These are phyloP conservation scores for Strobilomyces confusus DNA, from an alignment of 768 basidiomycete genomes.

Conservation along the genomic window DNA sequence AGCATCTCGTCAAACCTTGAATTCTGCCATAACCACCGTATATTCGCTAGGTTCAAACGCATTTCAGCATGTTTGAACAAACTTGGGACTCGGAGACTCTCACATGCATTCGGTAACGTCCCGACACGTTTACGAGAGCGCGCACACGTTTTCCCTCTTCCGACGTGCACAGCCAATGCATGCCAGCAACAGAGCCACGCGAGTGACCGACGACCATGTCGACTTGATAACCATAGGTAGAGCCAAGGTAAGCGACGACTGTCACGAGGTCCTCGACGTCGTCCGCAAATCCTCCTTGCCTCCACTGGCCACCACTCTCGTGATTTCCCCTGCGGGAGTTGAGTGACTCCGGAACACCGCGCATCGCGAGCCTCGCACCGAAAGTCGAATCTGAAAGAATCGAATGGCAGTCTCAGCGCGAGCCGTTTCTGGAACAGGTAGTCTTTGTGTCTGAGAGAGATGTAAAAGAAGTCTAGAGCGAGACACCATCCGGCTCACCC, in stretches of 20 bases:
- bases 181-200: constrained; percentile 63
- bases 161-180: constrained; percentile 65
- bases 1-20: not conserved
- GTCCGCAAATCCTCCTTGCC: constrained; percentile 51
- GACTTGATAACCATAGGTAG: constrained; percentile 59
- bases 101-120: constrained; percentile 76
- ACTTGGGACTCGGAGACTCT: constrained; percentile 28
- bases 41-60: constrained; percentile 18
- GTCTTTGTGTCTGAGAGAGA: constrained; percentile 66
- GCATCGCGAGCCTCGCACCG: constrained; percentile 45
- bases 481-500: constrained; percentile 48
- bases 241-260: constrained; percentile 60
- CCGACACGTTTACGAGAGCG: constrained; percentile 70
- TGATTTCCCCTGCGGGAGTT: constrained; percentile 58
- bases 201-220: constrained; percentile 77
- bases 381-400: constrained; percentile 87
- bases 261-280: constrained; percentile 64
- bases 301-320: constrained; percentile 69
- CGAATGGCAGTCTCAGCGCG: constrained; percentile 58
- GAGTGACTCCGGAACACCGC: not conserved
- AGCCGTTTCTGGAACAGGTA: constrained; percentile 78
- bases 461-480: not conserved
- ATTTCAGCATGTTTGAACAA: constrained; percentile 3
- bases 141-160: constrained; percentile 53
- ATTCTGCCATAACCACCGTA: constrained; percentile 20